These are phyloP conservation scores for Apophysomyces variabilis DNA, from an alignment of 371 early-diverging fungal genomes.

Conservation along the genomic window DNA sequence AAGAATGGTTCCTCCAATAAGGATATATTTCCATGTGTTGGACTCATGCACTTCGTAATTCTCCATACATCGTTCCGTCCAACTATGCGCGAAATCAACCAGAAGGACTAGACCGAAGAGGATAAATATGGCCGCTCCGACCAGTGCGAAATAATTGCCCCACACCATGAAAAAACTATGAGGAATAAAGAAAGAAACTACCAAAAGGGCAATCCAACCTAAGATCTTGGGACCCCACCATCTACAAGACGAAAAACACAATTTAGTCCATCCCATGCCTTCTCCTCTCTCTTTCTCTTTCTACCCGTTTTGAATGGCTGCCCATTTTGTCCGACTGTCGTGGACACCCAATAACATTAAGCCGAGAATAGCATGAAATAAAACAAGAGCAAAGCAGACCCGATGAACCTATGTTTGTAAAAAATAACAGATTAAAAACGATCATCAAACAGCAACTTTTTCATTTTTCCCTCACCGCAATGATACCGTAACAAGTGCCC, in stretches of 20 bases:
- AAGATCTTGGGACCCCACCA: slow-evolving; percentile 79
- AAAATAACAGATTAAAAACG: background rate
- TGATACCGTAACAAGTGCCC: slow-evolving; percentile 78
- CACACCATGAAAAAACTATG: slow-evolving; percentile 80
- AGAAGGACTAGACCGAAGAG: slow-evolving; percentile 82
- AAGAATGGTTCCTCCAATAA: slow-evolving; percentile 45
- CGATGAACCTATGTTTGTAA: slow-evolving; percentile 63
- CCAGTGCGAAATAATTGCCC: slow-evolving; percentile 72
- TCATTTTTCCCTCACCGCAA: slow-evolving; percentile 58
- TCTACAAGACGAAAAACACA: slow-evolving; percentile 32
- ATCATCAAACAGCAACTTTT: background rate
- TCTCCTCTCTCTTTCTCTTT: background rate
- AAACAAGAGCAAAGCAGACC: slow-evolving; percentile 79
- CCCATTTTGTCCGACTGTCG: slow-evolving; percentile 72
- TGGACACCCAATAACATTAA: slow-evolving; percentile 67
- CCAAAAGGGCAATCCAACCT: slow-evolving; percentile 66
- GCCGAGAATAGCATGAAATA: slow-evolving; percentile 77
- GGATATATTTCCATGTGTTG: background rate
- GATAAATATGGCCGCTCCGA: slow-evolving; percentile 81
- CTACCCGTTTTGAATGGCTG: slow-evolving; percentile 81
- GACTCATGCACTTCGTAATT: slow-evolving; percentile 22
- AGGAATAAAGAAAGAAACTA: slow-evolving; percentile 82
- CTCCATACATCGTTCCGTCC: slow-evolving; percentile 79
- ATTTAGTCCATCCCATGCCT: background rate
- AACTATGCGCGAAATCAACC: slow-evolving; percentile 86